Percentiles rank a stretch among this genome's conserved stretches.
Evolutionary conservation across 306 rosid species (phyloP).

Genomic region (Hippophae rhamnoides): DNA sequence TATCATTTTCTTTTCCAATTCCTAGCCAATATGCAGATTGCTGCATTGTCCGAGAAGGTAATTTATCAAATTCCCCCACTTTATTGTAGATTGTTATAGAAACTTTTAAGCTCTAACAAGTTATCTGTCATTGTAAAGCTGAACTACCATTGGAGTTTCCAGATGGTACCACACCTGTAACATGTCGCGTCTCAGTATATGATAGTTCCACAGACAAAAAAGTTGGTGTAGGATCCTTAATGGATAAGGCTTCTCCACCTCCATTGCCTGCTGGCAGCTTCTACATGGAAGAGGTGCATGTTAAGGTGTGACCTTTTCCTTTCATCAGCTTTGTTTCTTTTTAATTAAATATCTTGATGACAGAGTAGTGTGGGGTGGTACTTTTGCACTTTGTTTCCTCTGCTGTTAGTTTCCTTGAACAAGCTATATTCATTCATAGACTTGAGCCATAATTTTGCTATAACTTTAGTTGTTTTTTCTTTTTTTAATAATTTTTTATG

Average conservation of each 20-base stretch:
- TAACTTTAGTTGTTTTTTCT: too few relatives aligned
- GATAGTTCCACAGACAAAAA: constrained; percentile 82
- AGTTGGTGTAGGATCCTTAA: constrained; percentile 83
- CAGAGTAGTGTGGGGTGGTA: too few relatives aligned
- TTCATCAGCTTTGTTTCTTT: constrained; percentile 5
- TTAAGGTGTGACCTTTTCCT: constrained; percentile 58
- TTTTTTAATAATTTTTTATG: background rate
- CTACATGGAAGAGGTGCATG: constrained; percentile 98
- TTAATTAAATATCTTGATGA: background rate
- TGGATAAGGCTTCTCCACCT: constrained; percentile 96
- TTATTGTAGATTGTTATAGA: background rate
- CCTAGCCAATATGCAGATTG: constrained; percentile 85
- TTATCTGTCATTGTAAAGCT: constrained; percentile 32
- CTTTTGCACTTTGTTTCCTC: too few relatives aligned
- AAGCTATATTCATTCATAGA: too few relatives aligned
- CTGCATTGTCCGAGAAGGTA: constrained; percentile 88
- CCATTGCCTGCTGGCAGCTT: constrained; percentile 69
- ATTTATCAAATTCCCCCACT: constrained; percentile 12
- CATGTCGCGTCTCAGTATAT: constrained; percentile 88
- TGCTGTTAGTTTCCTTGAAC: too few relatives aligned
- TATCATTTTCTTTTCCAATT: constrained; percentile 95
- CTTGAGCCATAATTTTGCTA: too few relatives aligned
- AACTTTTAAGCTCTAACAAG: constrained; percentile 20
- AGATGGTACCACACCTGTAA: constrained; percentile 95
- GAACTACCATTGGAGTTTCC: constrained; percentile 97